These are phyloP conservation scores for Fusarium sp. DNA, from an alignment of 2,329 filamentous ascomycete species.

Conservation along the genomic window DNA sequence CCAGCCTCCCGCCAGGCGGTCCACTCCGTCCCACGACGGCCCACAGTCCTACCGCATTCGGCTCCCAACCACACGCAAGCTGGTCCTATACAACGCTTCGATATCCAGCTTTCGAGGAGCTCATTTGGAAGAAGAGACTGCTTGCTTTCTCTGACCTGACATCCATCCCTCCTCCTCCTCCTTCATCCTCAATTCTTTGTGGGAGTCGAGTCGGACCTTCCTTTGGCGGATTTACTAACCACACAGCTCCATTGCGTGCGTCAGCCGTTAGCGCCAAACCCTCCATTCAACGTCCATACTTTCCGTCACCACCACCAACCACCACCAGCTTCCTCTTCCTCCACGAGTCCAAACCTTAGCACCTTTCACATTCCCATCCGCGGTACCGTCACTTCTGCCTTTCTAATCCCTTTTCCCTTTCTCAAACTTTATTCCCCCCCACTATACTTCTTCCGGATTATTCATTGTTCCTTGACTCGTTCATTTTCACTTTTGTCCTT, in stretches of 20 bases:
- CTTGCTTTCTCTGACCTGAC: slow-evolving; percentile 26
- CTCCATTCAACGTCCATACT: slow-evolving; percentile 12
- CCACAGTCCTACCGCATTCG: slow-evolving; percentile 44
- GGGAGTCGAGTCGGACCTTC: slow-evolving; percentile 6
- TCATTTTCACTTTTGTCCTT: slow-evolving; percentile 4
- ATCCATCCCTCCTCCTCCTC: slow-evolving; percentile 23
- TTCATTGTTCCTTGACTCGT: slow-evolving; percentile 5
- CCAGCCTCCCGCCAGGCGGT: slow-evolving; percentile 43
- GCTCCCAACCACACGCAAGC: slow-evolving; percentile 49
- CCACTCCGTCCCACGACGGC: slow-evolving; percentile 32
- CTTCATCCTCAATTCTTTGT: slow-evolving; percentile 25
- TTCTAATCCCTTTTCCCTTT: slow-evolving; percentile 16
- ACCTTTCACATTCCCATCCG: slow-evolving; percentile 10
- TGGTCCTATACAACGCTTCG: slow-evolving; percentile 42
- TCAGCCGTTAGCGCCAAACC: background rate
- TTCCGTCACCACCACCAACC: slow-evolving; percentile 19
- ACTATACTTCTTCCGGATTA: slow-evolving; percentile 31
- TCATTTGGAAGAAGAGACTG: slow-evolving; percentile 30
- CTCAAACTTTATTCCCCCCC: slow-evolving; percentile 19
- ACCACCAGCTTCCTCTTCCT: slow-evolving; percentile 8
- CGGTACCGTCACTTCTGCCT: slow-evolving; percentile 21
- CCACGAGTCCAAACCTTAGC: slow-evolving; percentile 30
- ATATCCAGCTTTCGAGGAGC: slow-evolving; percentile 40
- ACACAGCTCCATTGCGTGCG: slow-evolving; percentile 10
- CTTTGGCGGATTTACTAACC: slow-evolving; percentile 30